Base-by-base conservation (phyloP, 352 stramenopile species). In the Globisporangium radiosum region DNA sequence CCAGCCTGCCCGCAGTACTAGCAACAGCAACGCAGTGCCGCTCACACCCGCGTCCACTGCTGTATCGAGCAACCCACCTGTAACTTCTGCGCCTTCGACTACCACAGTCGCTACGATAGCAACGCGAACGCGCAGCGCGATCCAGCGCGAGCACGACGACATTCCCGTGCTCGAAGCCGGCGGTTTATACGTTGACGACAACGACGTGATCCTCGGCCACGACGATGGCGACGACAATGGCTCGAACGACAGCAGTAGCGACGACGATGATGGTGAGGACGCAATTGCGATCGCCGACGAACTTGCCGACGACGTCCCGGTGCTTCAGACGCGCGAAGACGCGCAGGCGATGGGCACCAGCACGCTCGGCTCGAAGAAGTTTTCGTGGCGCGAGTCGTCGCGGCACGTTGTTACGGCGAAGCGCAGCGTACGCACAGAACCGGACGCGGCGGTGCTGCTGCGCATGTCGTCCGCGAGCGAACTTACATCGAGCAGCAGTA, bases 301-400 rank as follows among this genome's bases (percentile, higher is more conserved):
- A 54, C 57, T 65, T 1, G 72, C 76, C 17, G 73, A 81, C 19
- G 69, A 88, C 53, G 79, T 90, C 37, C 74, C 82, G 0, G 82
- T 92, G 54, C 54, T 92, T 43, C 76, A 92, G 68, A 87, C 74
- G 5, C 70, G 69, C 5, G 81, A 89, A 56, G 81, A 91, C 52
- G 65, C 74, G 47, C 50, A 72, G 39, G 59, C 64, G 36, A 61
- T 14, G 11, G 45, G n/a, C 56, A 57, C 54, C 69, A 69, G 42
- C 36, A 19, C 15, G 36, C 63, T 72, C 59, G 64, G 66, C 53
- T 69, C 59, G 45, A 84, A 77, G 64, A 81, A 78, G 47, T 85
- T 88, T 45, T 77, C 71, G 5, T 83, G 71, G 69, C 59, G 73
- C 39, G 73, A 67, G 10, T 80, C 75, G 36, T 71, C 62, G 39